Base-by-base conservation (phyloP, 768 basidiomycete genomes). In the Tylopilus sp. region DNA sequence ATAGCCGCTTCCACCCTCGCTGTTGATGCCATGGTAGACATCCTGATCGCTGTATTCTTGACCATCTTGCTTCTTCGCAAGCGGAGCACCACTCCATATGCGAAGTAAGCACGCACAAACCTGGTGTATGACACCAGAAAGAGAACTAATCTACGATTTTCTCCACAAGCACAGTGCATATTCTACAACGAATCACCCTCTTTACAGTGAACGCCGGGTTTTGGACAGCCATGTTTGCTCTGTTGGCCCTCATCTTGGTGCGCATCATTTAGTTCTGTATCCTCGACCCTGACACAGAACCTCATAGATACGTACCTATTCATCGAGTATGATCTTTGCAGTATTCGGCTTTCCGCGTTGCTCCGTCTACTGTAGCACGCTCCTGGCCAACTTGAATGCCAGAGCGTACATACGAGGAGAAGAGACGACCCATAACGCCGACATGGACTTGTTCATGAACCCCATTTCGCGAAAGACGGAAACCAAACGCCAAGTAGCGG, bases 151-250 rank as follows among this genome's bases (percentile, higher is more conserved):
- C n/a, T n/a, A n/a, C n/a, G n/a, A n/a, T n/a, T n/a, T n/a, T n/a
- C n/a, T n/a, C n/a, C n/a, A n/a, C n/a, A n/a, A n/a, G n/a, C n/a
- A n/a, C n/a, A n/a, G n/a, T n/a, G n/a, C n/a, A n/a, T n/a, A n/a
- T n/a, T n/a, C n/a, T n/a, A n/a, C n/a, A n/a, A n/a, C n/a, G n/a
- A n/a, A n/a, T n/a, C n/a, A n/a, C n/a, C n/a, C n/a, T n/a, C n/a
- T n/a, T n/a, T n/a, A n/a, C n/a, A n/a, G n/a, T n/a, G n/a, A n/a
- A n/a, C n/a, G n/a, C n/a, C n/a, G 73, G 79, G 1, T 73, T 83
- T 16, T 78, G 77, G 14, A 73, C 81, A 12, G 81, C 84, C 52
- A 76, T 78, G 0, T 68, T 63, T 5, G 69, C 75, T 10, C 80
- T 83, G 66, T 74, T 78, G 2, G 70, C 52, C 12, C 12, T 51